phyloP scores from a whole-genome alignment of 2,329 filamentous ascomycete genomes.

The Fusarium algeriense region DNA sequence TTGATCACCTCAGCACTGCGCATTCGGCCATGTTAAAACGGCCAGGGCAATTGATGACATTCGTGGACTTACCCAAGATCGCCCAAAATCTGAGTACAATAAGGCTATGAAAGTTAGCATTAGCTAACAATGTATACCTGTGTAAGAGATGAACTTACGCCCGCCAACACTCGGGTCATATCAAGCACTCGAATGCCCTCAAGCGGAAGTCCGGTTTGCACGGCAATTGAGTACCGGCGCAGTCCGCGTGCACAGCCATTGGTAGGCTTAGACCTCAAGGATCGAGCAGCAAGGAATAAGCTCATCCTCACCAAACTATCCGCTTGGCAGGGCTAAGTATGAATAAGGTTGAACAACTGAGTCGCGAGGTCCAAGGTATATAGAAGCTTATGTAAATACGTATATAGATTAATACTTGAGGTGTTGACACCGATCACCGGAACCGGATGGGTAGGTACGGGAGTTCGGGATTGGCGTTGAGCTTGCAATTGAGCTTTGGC shows the following conservation, averaged over 20 bases:
- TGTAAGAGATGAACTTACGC: conserved; percentile 70
- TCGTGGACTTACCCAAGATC: conserved; percentile 82
- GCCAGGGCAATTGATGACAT: conserved; percentile 6
- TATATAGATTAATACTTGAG: background rate
- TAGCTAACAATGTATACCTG: background rate
- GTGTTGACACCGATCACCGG: conserved; percentile 28
- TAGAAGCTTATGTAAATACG: background rate
- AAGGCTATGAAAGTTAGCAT: conserved; percentile 72
- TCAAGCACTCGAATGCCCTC: conserved; percentile 91
- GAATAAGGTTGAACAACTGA: background rate
- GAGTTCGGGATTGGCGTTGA: conserved; percentile 2
- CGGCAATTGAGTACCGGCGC: conserved; percentile 50
- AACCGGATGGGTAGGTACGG: conserved; percentile 27
- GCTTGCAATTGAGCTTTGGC: conserved; percentile 19
- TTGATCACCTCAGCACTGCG: conserved; percentile 94
- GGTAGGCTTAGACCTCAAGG: conserved; percentile 34
- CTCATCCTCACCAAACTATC: conserved; percentile 29
- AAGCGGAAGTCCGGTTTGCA: conserved; percentile 68
- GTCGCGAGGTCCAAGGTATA: background rate
- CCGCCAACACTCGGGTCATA: conserved; percentile 95
- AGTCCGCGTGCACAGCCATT: conserved; percentile 37
- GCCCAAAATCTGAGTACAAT: conserved; percentile 96
- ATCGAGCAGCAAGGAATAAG: conserved; percentile 32
- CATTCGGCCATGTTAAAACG: conserved; percentile 26
- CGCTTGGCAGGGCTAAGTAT: conserved; percentile 7